phyloP scores from a whole-genome alignment of 345 rosid genomes.

The Tarenaya hassleriana region DNA sequence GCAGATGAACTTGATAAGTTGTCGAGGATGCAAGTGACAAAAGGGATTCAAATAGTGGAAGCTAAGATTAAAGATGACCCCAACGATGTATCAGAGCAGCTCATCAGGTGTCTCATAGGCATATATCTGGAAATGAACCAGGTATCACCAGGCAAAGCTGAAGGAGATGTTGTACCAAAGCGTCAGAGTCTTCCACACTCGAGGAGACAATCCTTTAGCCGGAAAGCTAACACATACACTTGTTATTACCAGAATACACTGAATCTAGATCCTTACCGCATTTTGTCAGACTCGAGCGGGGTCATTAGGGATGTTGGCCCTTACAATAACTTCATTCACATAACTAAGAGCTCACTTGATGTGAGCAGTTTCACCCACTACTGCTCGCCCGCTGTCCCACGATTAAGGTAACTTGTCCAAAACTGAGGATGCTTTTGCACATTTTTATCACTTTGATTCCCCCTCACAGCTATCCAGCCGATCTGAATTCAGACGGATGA shows the following conservation, averaged over 20 bases:
- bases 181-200: constrained; percentile 9
- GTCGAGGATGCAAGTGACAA: constrained; percentile 39
- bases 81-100: constrained; percentile 66
- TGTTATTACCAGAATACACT: constrained; percentile 33
- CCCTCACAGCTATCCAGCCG: too few relatives aligned
- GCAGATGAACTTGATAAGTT: constrained; percentile 38
- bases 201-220: constrained; percentile 19
- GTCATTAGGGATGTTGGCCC: constrained; percentile 62
- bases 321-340: constrained; percentile 72
- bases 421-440: neutral
- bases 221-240: constrained; percentile 22
- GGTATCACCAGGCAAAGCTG: constrained; percentile 27
- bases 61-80: constrained; percentile 47
- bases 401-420: constrained; percentile 37
- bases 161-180: constrained; percentile 41
- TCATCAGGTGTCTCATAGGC: constrained; percentile 57
- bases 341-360: constrained; percentile 51
- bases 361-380: constrained; percentile 34
- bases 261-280: constrained; percentile 62
- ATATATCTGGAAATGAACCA: constrained; percentile 64
- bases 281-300: constrained; percentile 49
- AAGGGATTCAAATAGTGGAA: constrained; percentile 25
- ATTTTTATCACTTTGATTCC: neutral
- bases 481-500: too few relatives aligned
- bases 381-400: constrained; percentile 32